Evolutionary conservation across 495 filamentous ascomycete genomes (phyloP), one percentile per base, ranked within the genome.

Genomic region (Letharia lupina): DNA sequence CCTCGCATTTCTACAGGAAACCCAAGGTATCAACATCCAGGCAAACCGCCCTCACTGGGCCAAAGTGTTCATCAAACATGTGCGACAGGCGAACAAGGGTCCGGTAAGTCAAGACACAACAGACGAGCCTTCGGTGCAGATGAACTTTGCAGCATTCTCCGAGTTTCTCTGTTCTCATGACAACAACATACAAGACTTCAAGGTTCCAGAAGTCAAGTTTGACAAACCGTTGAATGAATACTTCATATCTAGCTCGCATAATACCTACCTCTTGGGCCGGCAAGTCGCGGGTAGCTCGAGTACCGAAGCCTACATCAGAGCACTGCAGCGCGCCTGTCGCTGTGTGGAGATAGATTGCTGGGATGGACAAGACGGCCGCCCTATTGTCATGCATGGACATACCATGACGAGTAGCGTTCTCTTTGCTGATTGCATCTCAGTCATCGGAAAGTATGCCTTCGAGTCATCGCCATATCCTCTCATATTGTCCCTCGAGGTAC

Each of bases 301-400:
- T 69, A 87, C 92, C 15, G 94, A 98, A 74, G 91, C 90, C 37
- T 98, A 98, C 76, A 93, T 98, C 71, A 85, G 83, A 62, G 91
- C 92, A n/a, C 79, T 98, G 35, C 85, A 90, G 69, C 84, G 87
- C 59, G 93, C 91, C 50, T 98, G 94, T 73, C 88, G 94, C 63
- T 97, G 94, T 75, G 85, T 98, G 60, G 94, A 98, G 76, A 90
- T 98, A 56, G 94, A 98, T 77, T 97, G 93, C 75, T 98, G 94
- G 94, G 91, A 98, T 77, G 94, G 94, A 18, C 79, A 82, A 39
- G 88, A 96, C 70, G 90, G 89, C 42, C 84, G 89, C 66, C 94
- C 94, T 10, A 84, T 91, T 62, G 94, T 98, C 39, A 89, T 86
- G 67, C 94, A 98, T 71, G 94, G 94, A 16, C 85, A 84, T n/a